Base-by-base conservation (phyloP, 164 flowering plant species). In the Berberis vulgaris region DNA sequence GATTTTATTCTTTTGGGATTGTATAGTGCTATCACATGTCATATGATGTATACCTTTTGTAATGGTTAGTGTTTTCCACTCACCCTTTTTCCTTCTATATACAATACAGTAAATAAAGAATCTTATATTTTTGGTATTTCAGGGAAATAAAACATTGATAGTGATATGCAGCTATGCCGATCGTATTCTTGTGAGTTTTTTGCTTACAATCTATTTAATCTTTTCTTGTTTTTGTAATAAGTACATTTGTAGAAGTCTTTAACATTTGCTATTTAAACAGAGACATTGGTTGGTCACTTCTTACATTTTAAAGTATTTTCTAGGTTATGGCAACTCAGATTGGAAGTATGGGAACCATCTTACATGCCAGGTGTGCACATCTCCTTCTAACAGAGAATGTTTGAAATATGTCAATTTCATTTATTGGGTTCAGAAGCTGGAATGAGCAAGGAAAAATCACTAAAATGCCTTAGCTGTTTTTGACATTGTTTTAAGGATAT, bases 241-340 rank as follows among this genome's bases (percentile, higher is more conserved):
- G 46, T 43, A 56, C 8, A 56, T 5, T 13, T 46, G 3, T 39
- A 42, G 10, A 45, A 9, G 6, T 13, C 41, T 38, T 26, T 26
- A 26, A 26, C 26, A 26, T 26, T 26, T 26, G 26, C 26, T 26
- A 26, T 26, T 26, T 26, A 26, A 2, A 38, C 9, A 7, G 4
- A 41, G 10, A 41, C n/a, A 41, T 7, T 57, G 2, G 10, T 57
- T 57, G 3, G 40, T 57, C 49, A 44, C 0, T 59, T 71, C 49
- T 73, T 12, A 64, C 62, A 45, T 57, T 57, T 65, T 13, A 26
- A 26, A 10, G 10, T 39, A 60, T 10, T 49, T 69, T 64, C 63
- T 78, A 92, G 98, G 88, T 92, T 10, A 75, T 88, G 57, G 98
- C 79, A 26, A 85, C 91, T 66, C 97, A 89, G 74, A 85, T 92